Base-by-base conservation (phyloP, 331 rosid genomes). In the Malus hybrid region DNA sequence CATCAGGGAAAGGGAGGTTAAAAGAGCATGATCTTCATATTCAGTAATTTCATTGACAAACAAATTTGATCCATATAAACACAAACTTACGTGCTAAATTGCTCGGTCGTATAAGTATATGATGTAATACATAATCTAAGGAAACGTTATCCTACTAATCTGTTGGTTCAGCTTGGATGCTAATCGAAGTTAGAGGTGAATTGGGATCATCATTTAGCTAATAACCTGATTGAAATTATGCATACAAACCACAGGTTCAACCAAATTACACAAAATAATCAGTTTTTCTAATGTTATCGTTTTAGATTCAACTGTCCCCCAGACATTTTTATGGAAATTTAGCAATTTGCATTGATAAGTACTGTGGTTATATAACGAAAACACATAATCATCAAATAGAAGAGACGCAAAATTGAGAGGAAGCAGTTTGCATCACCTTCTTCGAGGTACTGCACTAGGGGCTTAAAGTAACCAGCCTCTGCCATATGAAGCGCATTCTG, bases 401-500 rank as follows among this genome's bases (percentile, higher is more conserved):
- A 77, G 79, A 64, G 29, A 33, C 10, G 50, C 57, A 70, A 56
- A 70, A 77, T 22, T 34, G 46, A 62, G 68, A 84, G 71, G 22
- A 63, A 56, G 67, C 22, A 28, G 12, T 84, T 13, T 32, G 71
- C n/a, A 44, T 86, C 67, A 90, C 98, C 98, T 89, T 89, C 92
- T 63, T 85, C 83, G 46, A 93, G 88, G 87, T 78, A 86, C 66
- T 84, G 85, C 77, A 93, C 97, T 32, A 93, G 75, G 20, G 98
- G 97, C 83, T 77, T 80, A 73, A 91, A 93, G 85, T 91, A 91
- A 62, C 97, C 96, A 1, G 98, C 98, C 80, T 93, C 98, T 0
- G 97, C 97, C 97, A 93, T 93, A 79, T 89, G 89, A 81, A 93
- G 97, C 39, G 95, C 96, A 68, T 93, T 91, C 79, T 93, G 98